Conservation (phyloP, 2,329 filamentous ascomycete species). For the Aspergillus versicolor region DNA sequence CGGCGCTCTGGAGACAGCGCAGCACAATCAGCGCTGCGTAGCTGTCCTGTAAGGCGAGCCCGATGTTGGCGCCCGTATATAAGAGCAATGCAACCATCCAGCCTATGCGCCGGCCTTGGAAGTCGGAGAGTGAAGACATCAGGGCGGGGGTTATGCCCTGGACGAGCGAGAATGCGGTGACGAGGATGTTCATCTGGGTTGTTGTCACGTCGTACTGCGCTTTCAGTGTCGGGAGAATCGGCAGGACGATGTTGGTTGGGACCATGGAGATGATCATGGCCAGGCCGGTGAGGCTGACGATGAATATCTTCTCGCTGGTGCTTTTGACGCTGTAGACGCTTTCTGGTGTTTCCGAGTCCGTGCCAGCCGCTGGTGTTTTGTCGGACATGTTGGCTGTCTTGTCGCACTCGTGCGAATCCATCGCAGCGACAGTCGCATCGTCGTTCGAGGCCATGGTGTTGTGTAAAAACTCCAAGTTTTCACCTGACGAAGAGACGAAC, state of each 20-base stretch:
- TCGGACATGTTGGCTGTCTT: no score
- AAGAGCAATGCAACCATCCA: conserved; percentile 24
- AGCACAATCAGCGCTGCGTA: conserved; percentile 37
- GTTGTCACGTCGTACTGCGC: not conserved
- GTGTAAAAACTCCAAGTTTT: no score
- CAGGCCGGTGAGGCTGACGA: not conserved
- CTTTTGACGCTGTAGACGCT: not conserved
- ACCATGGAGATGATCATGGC: not conserved
- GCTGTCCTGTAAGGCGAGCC: conserved; percentile 36
- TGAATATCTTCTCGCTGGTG: not conserved
- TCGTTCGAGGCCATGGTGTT: no score
- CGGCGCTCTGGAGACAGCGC: conserved; percentile 37
- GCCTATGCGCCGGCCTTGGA: not conserved
- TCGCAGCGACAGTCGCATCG: no score
- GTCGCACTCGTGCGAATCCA: no score
- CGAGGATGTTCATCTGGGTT: not conserved
- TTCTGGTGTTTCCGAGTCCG: no score
- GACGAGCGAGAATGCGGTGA: not conserved
- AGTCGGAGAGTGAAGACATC: not conserved
- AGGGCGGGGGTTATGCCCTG: not conserved
- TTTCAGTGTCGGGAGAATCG: not conserved
- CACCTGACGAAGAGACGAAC: no score
- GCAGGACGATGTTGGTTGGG: not conserved
- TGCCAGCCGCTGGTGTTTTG: no score
- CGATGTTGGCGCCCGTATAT: conserved; percentile 38